phyloP scores from a whole-genome alignment of 106 monocot species.

The Dendrobium nobile region DNA sequence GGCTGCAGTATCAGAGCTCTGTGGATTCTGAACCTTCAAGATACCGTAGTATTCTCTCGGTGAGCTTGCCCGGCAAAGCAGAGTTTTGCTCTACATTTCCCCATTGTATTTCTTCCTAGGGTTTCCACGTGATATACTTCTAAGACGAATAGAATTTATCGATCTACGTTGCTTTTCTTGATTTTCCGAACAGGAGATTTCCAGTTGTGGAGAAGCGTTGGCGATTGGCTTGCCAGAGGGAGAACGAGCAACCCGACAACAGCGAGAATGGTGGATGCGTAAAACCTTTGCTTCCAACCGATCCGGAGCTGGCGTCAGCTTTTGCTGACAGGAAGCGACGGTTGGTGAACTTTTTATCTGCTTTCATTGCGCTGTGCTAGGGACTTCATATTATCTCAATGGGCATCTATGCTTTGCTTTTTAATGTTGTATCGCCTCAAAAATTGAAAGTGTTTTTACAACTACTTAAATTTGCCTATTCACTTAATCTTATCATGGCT shows the following conservation, averaged over 20 bases:
- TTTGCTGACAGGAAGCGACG: conserved; percentile 58
- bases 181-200: conserved; percentile 53
- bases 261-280: neutral
- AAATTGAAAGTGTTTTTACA: too few species aligned
- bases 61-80: conserved; percentile 8
- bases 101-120: neutral
- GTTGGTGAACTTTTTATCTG: conserved; percentile 12
- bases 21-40: conserved; percentile 73
- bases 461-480: too few species aligned
- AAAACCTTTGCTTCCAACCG: conserved; percentile 38
- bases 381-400: neutral
- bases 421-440: neutral
- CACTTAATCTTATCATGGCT: too few species aligned
- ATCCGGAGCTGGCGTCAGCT: conserved; percentile 58
- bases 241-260: conserved; percentile 9
- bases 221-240: conserved; percentile 55
- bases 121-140: neutral
- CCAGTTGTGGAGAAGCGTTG: conserved; percentile 91
- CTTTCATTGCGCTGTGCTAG: neutral
- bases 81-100: neutral
- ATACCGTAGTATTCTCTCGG: conserved; percentile 88
- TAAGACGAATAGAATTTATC: neutral
- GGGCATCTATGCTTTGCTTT: neutral
- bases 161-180: neutral
- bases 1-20: conserved; percentile 77